These are phyloP conservation scores for Diaporthe sp. DNA, from an alignment of 2,329 filamentous ascomycete species.

Conservation along the genomic window DNA sequence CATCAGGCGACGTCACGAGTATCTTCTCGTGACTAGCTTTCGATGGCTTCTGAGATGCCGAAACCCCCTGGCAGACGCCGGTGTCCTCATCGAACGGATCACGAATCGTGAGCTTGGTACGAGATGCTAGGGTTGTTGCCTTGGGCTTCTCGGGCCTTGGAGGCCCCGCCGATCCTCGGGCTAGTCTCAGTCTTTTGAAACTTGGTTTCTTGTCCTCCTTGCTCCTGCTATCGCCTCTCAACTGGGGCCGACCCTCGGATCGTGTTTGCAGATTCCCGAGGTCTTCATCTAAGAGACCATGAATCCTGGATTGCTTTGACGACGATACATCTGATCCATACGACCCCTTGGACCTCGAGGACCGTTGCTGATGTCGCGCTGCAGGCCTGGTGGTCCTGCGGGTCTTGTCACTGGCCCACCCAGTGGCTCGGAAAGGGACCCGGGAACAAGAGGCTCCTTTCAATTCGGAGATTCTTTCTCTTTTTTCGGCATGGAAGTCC, in stretches of 20 bases:
- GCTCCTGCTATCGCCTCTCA: neutral
- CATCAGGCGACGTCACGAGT: neutral
- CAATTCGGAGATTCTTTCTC: too few species aligned
- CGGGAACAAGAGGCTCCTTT: neutral
- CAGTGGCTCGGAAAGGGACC: too few species aligned
- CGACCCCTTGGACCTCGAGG: neutral
- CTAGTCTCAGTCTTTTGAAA: neutral
- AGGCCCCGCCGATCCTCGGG: neutral
- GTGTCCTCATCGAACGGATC: neutral
- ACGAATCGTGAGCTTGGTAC: neutral
- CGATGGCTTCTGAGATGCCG: neutral
- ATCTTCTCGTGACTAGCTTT: neutral
- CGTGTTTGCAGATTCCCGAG: neutral
- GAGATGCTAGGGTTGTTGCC: neutral
- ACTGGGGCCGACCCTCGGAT: too few species aligned
- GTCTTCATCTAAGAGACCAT: too few species aligned
- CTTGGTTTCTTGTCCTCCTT: neutral
- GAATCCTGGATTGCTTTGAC: too few species aligned
- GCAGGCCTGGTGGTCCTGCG: neutral
- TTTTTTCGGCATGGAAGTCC: too few species aligned
- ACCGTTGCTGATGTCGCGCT: neutral
- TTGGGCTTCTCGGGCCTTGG: neutral
- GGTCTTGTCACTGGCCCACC: too few species aligned
- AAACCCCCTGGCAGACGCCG: neutral
- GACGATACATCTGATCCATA: too few species aligned